These are phyloP conservation scores for Ensete ventricosum DNA, from an alignment of 176 grass and related monocot genomes.

Conservation along the genomic window DNA sequence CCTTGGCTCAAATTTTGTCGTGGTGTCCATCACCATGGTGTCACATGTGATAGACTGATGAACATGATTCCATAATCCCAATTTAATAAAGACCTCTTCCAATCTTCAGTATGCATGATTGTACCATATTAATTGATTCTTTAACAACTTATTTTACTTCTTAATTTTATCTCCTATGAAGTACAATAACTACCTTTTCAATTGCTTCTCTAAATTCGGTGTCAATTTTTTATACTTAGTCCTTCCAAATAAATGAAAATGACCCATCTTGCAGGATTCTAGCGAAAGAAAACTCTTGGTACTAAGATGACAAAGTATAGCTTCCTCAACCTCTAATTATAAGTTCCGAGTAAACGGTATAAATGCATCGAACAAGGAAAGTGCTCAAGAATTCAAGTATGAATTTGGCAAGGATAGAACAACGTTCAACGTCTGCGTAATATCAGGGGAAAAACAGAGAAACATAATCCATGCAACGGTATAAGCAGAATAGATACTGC, in stretches of 20 bases:
- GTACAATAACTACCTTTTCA: neutral
- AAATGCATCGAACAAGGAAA: neutral
- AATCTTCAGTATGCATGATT: no score
- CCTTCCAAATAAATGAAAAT: neutral
- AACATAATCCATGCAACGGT: neutral
- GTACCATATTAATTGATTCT: neutral
- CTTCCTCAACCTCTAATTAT: neutral
- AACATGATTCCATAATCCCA: no score
- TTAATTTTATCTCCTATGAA: neutral
- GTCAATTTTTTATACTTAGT: neutral
- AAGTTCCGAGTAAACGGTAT: neutral
- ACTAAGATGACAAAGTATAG: no score
- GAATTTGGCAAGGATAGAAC: neutral
- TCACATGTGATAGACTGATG: no score
- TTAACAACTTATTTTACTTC: neutral
- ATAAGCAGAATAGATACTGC: neutral
- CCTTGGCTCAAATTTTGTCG: no score
- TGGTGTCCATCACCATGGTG: no score
- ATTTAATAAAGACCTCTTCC: no score
- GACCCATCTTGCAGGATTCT: neutral
- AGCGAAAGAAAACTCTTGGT: neutral
- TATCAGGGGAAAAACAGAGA: neutral
- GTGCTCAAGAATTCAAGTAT: neutral
- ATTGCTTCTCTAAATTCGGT: neutral
- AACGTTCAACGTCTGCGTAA: neutral